Base-by-base conservation (phyloP, 345 rosid species). In the Zanthoxylum bungeanum region DNA sequence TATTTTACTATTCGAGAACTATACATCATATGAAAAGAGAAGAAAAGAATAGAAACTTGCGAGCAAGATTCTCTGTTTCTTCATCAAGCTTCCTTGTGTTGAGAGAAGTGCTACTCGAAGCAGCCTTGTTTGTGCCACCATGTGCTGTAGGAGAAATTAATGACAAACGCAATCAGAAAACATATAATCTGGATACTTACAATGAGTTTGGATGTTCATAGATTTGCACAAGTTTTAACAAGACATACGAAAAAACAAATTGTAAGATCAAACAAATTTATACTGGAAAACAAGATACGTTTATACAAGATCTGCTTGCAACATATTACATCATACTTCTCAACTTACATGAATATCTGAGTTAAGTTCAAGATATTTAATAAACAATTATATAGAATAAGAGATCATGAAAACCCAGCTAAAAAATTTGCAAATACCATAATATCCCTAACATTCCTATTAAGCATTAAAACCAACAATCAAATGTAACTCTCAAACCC, bases 61-160 rank as follows among this genome's bases (percentile, higher is more conserved):
- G 99, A 78, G 97, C 37, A 52, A 95, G 93, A 53, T 87, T 95
- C 85, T 95, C 99, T 9, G 93, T 88, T 70, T 93, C 98, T 24
- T 95, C 98, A 77, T 92, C 97, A 70, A 92, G 97, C 87, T 85
- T 89, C 84, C 89, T 92, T 6, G 99, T 95, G 81, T 95, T 95
- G 73, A 95, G 64, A 68, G 98, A 71, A 56, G 99, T 91, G 78
- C 97, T 77, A 78, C 97, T 92, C 9, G 98, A 92, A 36, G 99
- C 97, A 2, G 99, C 94, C 78, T 76, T 95, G 85, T 95, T 95
- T 12, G 92, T 72, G 62, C 97, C 98, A 75, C 91, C 99, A 84
- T 77, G 86, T 57, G 83, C 99, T 92, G 82, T 76, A 84, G 7
- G 36, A 73, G 31, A 65, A 37, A 76, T 33, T 1, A 59, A 50